Conservation (phyloP, 148 eudicot species). For the Simmondsia chinensis region DNA sequence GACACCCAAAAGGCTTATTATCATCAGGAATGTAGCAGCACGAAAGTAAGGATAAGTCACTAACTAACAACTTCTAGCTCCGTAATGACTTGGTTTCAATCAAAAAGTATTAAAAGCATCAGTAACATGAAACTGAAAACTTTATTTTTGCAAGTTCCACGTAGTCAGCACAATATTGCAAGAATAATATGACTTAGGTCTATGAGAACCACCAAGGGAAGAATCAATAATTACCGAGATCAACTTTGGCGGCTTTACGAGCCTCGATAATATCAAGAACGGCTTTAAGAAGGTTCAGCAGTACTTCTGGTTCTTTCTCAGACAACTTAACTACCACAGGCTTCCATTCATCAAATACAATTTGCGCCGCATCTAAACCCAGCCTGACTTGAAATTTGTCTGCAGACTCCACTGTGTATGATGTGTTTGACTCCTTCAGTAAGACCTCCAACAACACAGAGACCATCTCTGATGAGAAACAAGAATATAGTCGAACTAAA, state of each 20-base stretch:
- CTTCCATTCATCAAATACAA: constrained; percentile 68
- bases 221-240: constrained; percentile 34
- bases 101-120: no score
- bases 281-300: constrained; percentile 47
- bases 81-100: no score
- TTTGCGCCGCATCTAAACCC: constrained; percentile 19
- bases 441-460: constrained; percentile 48
- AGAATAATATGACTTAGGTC: not conserved
- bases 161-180: not conserved
- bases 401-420: constrained; percentile 17
- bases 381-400: constrained; percentile 24
- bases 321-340: constrained; percentile 58
- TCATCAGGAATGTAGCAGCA: no score
- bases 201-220: not conserved
- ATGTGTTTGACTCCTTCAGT: constrained; percentile 43
- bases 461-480: constrained; percentile 57
- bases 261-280: constrained; percentile 55
- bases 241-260: constrained; percentile 24
- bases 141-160: no score
- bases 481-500: constrained; percentile 53
- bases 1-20: no score
- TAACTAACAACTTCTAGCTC: no score
- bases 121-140: no score
- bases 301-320: constrained; percentile 60
- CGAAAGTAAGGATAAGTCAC: no score